Conservation (phyloP, 768 basidiomycete species). For the Boletus rubroflammeus region DNA sequence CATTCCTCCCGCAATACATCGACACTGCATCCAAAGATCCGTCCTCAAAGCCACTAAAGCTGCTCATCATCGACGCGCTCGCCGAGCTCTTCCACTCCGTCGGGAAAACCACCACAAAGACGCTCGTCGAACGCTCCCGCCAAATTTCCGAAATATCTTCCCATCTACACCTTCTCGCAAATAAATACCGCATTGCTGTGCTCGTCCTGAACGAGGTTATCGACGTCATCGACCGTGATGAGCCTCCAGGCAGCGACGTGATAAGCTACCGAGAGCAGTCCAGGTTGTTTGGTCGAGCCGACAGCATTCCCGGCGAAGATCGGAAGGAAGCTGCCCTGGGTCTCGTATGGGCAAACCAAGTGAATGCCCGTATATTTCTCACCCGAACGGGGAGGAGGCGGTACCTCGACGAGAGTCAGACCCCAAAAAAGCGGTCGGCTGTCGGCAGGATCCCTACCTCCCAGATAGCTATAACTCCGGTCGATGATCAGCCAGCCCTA, state of each 20-base stretch:
- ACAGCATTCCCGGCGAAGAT: conserved; percentile 53
- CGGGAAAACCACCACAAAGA: conserved; percentile 54
- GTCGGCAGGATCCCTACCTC: conserved; percentile 1
- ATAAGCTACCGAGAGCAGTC: conserved; percentile 70
- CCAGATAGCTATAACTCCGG: conserved; percentile 8
- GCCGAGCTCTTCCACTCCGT: conserved; percentile 77
- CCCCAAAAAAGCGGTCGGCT: conserved; percentile 25
- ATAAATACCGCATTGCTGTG: conserved; percentile 60
- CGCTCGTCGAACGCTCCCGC: conserved; percentile 70
- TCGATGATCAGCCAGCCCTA: conserved; percentile 44
- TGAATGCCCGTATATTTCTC: conserved; percentile 83
- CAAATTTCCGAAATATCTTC: conserved; percentile 64
- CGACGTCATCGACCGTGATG: conserved; percentile 58
- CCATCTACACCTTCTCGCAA: conserved; percentile 69
- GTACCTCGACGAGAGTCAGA: conserved; percentile 41
- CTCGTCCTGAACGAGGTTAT: conserved; percentile 88
- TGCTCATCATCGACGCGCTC: conserved; percentile 86
- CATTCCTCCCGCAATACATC: conserved; percentile 52
- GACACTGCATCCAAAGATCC: conserved; percentile 28
- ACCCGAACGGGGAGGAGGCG: conserved; percentile 69
- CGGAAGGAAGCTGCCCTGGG: conserved; percentile 82
- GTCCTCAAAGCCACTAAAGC: conserved; percentile 56
- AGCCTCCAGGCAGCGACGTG: conserved; percentile 13
- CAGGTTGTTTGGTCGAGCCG: conserved; percentile 69
- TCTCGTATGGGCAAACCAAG: conserved; percentile 90